These are phyloP conservation scores for Vanrija sp. DNA, from an alignment of 1,284 basidiomycete species.

Conservation along the genomic window DNA sequence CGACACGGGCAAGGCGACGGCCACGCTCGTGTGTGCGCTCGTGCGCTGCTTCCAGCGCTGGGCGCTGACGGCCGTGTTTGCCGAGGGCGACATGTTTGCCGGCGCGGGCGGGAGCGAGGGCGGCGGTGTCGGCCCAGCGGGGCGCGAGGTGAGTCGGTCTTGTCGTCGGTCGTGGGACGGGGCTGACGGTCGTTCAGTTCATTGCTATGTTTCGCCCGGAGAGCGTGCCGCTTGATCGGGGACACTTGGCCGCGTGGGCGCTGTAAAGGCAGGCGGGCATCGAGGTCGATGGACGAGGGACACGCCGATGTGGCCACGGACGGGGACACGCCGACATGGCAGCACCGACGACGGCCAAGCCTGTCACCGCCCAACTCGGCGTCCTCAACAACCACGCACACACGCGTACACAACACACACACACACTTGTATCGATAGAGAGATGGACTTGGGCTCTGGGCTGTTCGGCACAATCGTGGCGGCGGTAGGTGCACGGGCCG, in stretches of 20 bases:
- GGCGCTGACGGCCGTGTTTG: conserved; percentile 41
- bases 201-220: conserved; percentile 44
- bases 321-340: too few species aligned
- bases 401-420: too few species aligned
- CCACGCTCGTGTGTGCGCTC: conserved; percentile 36
- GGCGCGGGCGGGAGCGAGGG: conserved; percentile 46
- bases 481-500: too few species aligned
- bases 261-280: too few species aligned
- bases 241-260: conserved; percentile 32
- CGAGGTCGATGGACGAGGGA: too few species aligned
- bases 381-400: too few species aligned
- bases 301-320: too few species aligned
- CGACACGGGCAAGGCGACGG: conserved; percentile 43
- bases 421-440: too few species aligned
- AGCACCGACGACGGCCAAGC: too few species aligned
- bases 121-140: conserved; percentile 40
- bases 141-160: conserved; percentile 31
- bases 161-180: neutral
- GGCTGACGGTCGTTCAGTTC: conserved; percentile 23
- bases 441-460: too few species aligned
- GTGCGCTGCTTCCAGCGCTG: conserved; percentile 41
- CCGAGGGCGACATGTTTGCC: conserved; percentile 47
- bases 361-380: too few species aligned
- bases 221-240: conserved; percentile 24
- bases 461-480: too few species aligned